Percentiles rank a stretch among this genome's conserved stretches.
These are phyloP conservation scores for Parachaetomium inaequale DNA, from an alignment of 495 filamentous ascomycete species.

Conservation along the genomic window DNA sequence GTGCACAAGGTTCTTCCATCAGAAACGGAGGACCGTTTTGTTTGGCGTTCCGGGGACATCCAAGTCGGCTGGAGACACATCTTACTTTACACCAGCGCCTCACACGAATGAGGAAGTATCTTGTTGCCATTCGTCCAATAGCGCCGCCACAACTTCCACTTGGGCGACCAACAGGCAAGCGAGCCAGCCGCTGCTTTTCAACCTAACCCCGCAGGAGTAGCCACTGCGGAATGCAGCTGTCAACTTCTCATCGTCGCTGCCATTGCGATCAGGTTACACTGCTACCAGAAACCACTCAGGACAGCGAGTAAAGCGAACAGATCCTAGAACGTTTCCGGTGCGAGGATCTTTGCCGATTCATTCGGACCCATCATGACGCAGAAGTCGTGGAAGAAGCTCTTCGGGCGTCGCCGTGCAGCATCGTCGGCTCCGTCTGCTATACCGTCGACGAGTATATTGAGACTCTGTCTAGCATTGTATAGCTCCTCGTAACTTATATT, in stretches of 20 bases:
- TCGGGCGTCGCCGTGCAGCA: neutral
- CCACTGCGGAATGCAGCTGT: neutral
- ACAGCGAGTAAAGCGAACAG: no score
- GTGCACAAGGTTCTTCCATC: no score
- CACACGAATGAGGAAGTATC: no score
- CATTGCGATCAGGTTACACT: no score
- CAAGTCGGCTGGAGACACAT: no score
- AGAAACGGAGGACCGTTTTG: no score
- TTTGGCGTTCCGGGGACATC: no score
- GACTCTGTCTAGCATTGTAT: neutral
- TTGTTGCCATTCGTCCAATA: neutral
- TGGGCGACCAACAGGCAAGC: neutral
- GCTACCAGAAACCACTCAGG: neutral
- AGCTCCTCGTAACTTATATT: conserved; percentile 9
- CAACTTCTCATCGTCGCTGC: no score
- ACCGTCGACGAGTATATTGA: conserved; percentile 11
- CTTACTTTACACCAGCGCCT: no score
- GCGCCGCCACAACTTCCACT: neutral
- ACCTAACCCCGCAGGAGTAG: neutral
- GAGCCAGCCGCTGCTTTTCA: neutral
- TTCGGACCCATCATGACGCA: no score
- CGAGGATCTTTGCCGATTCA: no score
- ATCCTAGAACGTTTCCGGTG: no score
- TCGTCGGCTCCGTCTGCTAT: neutral
- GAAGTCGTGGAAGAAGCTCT: neutral